Evolutionary conservation across 169 alveolate genomes (phyloP), one percentile per base, ranked within the genome.

Genomic region (Babesia sp.): DNA sequence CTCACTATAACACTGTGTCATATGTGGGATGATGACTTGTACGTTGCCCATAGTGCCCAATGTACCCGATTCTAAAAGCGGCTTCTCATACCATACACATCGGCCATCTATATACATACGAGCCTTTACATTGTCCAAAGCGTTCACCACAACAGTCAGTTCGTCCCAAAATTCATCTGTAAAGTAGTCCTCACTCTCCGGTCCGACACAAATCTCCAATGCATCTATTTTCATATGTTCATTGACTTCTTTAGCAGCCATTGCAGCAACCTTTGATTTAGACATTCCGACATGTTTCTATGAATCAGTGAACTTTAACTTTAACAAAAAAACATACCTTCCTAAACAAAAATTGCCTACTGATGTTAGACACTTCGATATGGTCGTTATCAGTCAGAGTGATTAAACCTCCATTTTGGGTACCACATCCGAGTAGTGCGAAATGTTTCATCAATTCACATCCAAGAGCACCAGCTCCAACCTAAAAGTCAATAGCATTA

Each of bases 381-480:
- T 92, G 84, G 75, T 98, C 99, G 85, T 96, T 97, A 84, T 98
- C 99, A 7, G 99, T 96, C 31, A 96, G 95, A 0, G 96, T 89
- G 16, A 97, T 86, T 55, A 84, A 56, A n/a, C 98, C 98, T 11
- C 48, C 63, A 29, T 29, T 50, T 67, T 81, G 39, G 12, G 92
- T 90, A 31, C 98, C 97, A 51, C 97, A 86, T 9, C 99, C 99
- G 94, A 97, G 87, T 26, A 97, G 90, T 7, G 99, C 98, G 88
- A 97, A 95, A 55, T 93, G 91, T 86, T 97, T 98, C 77, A 98
- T 91, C 57, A 92, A 95, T 78, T 98, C 99, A 74, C 99, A 98
- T 14, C 99, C 99, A 45, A 97, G 87, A 16, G 99, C 99, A 0
- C 99, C 99, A 42, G 99, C 97, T 20, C 99, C 98, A 12, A 96